A percentile compares a stretch with the other conserved stretches of the same genome.
Evolutionary conservation across 2,329 filamentous ascomycete species (phyloP).

Genomic region (Polytolypa hystricis): DNA sequence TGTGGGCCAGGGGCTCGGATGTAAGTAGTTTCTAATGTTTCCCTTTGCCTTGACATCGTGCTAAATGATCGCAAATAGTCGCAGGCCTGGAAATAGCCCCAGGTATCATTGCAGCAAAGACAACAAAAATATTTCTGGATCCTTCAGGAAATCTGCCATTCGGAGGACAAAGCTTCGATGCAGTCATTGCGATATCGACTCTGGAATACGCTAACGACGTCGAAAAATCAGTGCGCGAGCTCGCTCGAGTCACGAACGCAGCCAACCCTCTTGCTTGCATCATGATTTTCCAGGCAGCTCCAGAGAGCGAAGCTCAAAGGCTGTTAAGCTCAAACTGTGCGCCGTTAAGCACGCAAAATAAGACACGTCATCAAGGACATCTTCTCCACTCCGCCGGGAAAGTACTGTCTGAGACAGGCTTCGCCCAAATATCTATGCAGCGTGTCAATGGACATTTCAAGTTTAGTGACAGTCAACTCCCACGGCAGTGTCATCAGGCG

Average conservation of each 20-base stretch:
- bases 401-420: too few relatives aligned
- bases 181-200: constrained; percentile 1
- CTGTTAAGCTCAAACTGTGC: constrained; percentile 4
- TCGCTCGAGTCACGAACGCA: constrained; percentile 3
- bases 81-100: neutral
- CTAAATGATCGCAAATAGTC: neutral
- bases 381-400: too few relatives aligned
- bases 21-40: too few relatives aligned
- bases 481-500: too few relatives aligned
- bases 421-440: too few relatives aligned
- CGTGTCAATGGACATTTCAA: too few relatives aligned
- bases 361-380: too few relatives aligned
- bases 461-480: too few relatives aligned
- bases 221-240: constrained; percentile 1
- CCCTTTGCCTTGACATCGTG: too few relatives aligned
- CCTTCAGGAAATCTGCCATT: constrained; percentile 4
- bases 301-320: constrained; percentile 4
- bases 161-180: constrained; percentile 3
- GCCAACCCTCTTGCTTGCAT: constrained; percentile 1
- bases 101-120: neutral
- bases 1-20: too few relatives aligned
- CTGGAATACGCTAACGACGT: constrained; percentile 1
- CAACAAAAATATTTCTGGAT: neutral
- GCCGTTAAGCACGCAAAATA: constrained; percentile 5
- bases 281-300: constrained; percentile 5